Evolutionary conservation across 306 rosid species (phyloP), one percentile per base, ranked within the genome.

Genomic region (Quercus dentata): DNA sequence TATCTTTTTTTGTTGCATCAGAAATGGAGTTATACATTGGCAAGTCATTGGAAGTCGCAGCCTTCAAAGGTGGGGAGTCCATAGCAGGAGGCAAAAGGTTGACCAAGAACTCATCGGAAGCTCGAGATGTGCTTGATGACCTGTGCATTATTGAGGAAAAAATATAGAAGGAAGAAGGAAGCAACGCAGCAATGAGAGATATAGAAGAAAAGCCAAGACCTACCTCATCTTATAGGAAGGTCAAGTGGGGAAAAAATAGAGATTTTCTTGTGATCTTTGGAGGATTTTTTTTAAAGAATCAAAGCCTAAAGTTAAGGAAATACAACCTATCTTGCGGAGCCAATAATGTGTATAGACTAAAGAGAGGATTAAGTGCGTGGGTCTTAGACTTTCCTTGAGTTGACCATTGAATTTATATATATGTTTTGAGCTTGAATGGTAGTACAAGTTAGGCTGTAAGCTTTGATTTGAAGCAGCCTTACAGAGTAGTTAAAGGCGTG

Each of bases 1-100:
- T 71, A 63, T 89, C 97, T 62, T 92, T 92, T 82, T 88, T 87
- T 63, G 78, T 55, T 54, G 74, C 20, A 12, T 85, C 89, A 19
- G 82, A 74, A 23, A 41, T 18, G 28, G 83, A 46, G 8, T 86
- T 79, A 74, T 75, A 77, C 28, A 85, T 33, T 12, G 97, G 92
- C 86, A 95, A 84, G 3, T 68, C 83, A 62, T 73, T 31, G 1
- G 91, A 82, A 49, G 91, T 75, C 15, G 80, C 55, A 41, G 63
- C 69, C 82, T 83, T 76, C 69, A 77, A 72, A 56, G 89, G 83
- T 2, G 85, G 78, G 20, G 83, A 64, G 44, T 51, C 79, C 35
- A 76, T 28, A 5, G 83, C 49, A 19, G 80, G 56, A 0, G 77
- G 74, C 2, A 52, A 20, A 17, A 76, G 69, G 81, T 85, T 80